Evolutionary conservation across 176 grass and related monocot species (phyloP), one percentile per base, ranked within the genome.

Genomic region (Avena atlantica): DNA sequence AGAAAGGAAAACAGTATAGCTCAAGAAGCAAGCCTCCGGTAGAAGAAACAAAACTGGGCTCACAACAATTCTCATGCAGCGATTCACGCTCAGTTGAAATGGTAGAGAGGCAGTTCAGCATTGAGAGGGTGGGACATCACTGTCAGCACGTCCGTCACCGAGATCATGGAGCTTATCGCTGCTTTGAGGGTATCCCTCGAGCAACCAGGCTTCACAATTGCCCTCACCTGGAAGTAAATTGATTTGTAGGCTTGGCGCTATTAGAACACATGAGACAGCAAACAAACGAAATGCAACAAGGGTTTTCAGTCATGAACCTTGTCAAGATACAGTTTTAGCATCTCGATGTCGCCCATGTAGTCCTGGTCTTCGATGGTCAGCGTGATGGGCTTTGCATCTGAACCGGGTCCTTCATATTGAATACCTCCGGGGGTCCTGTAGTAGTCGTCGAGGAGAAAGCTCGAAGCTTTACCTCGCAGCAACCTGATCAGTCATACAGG

Each of bases 321-420:
- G 74, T 87, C 77, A 2, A 95, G 87, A 69, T 83, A 92, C 3
- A 84, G 66, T 63, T 95, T 91, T 45, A 95, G 71, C 71, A 84
- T 84, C 62, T 95, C 89, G 2, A 95, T 90, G 74, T 91, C 82
- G 0, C 93, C 93, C 88, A 95, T 90, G 85, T 95, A 95, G 70
- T 95, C 93, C 76, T 95, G 93, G 76, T 95, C 83, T 77, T 95
- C 90, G 7, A 92, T 87, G 56, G 82, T 82, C 59, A 95, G 34
- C 13, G 86, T 89, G 36, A 90, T 86, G 23, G 90, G 88, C 55
- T 92, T 95, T 24, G 62, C 86, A 25, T 92, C 88, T 12, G 88
- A 78, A 78, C 93, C 93, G 6, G 90, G 85, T 12, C 90, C 93
- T 84, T 90, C 79, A 20, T 37, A 95, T 52, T 95, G 90, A 78